Conservation (phyloP, 1,284 basidiomycete species). For the Cutaneotrichosporon sp. region DNA sequence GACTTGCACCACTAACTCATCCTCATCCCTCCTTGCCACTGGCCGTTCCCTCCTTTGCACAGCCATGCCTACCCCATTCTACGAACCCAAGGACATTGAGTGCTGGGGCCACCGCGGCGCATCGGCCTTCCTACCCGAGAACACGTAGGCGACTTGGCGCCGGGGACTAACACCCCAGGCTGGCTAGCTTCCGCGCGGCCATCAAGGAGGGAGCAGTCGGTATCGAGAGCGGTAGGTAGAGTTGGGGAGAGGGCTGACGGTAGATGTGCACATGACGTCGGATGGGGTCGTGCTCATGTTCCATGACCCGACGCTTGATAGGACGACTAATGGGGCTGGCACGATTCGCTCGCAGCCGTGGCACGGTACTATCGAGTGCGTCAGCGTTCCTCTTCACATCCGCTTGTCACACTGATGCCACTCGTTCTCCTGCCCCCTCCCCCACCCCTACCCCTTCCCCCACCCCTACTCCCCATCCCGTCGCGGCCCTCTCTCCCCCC, state of each 20-base stretch:
- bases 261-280: constrained; percentile 93
- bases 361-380: constrained; percentile 52
- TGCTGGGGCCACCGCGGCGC: constrained; percentile 89
- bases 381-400: not conserved
- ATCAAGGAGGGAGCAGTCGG: constrained; percentile 89
- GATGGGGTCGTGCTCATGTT: constrained; percentile 95
- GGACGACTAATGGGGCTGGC: constrained; percentile 60
- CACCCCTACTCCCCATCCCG: not conserved
- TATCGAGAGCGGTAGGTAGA: constrained; percentile 68
- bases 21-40: not conserved
- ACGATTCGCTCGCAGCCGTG: constrained; percentile 55
- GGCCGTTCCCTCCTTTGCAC: constrained; percentile 7
- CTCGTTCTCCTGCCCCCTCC: too few relatives aligned
- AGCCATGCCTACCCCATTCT: constrained; percentile 1
- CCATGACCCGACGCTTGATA: constrained; percentile 73
- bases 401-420: too few relatives aligned
- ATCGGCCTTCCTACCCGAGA: constrained; percentile 53
- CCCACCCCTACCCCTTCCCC: not conserved
- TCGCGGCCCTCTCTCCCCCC: not conserved
- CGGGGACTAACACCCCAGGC: constrained; percentile 52
- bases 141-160: constrained; percentile 41
- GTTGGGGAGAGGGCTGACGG: not conserved
- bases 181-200: constrained; percentile 89
- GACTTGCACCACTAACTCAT: not conserved
- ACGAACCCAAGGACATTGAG: constrained; percentile 56